Base-by-base conservation (phyloP, 2,329 filamentous ascomycete species). In the Ampelomyces quisqualis region DNA sequence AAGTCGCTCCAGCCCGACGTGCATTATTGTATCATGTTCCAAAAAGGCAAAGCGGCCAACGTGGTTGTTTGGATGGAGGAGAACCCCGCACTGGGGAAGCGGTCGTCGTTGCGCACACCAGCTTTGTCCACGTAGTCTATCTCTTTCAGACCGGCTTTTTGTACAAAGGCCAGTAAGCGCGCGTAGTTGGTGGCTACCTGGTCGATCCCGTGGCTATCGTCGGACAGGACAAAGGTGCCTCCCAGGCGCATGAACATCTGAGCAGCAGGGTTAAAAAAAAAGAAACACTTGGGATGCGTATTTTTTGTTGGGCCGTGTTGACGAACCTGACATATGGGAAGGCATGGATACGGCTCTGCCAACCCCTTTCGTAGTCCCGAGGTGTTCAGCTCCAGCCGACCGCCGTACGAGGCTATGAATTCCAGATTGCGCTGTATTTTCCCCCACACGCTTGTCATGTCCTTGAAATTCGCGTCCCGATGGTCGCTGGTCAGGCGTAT, bases 121-220 rank as follows among this genome's bases (percentile, higher is more conserved):
- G 45, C 49, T 19, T 47, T 55, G 26, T 65, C 59, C 23, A 70
- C 59, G 44, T 64, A 71, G 52, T 65, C 60, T 21, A 93, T 71
- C 43, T 81, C 74, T 21, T 70, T 61, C 18, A 91, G 80, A 4
- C 82, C 84, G 9, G 88, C 70, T 44, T 73, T 76, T 49, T 81
- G 77, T 40, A 95, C 72, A 65, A 87, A 95, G 1, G 79, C 75
- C 43, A 94, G 70, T 4, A 86, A 81, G 27, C 79, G 79, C 31
- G 67, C 62, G 71, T 93, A 97, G 64, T 95, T 91, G 35, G 88
- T 84, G n/a, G 84, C 89, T 4, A 98, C 78, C 64, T 98, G 91
- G 2, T 80, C 85, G 43, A 89, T 79, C 26, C 88, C 88, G 72
- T 98, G 93, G 66, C 90, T 95, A 70, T 98, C 93, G 67, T 98